These are phyloP conservation scores for Primulina tabacum DNA, from an alignment of 257 asterid genomes.

Conservation along the genomic window DNA sequence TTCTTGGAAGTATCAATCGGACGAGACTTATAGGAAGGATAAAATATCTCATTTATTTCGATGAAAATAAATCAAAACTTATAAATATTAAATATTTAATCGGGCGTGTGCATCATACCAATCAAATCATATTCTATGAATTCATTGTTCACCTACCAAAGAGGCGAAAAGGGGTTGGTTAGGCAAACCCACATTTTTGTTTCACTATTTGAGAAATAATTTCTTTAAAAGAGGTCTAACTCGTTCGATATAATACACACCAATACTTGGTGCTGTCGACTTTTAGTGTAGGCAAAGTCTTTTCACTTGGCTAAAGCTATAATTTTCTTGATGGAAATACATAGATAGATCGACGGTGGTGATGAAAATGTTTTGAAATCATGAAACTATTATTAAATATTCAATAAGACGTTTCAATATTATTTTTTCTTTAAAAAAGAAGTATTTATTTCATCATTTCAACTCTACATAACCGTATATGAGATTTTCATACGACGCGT, in stretches of 20 bases:
- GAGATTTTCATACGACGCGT: neutral
- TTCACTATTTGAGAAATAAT: conserved; percentile 25
- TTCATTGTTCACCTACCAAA: neutral
- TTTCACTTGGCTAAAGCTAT: conserved; percentile 32
- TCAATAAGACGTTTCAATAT: conserved; percentile 30
- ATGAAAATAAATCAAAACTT: no score
- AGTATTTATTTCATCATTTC: conserved; percentile 20
- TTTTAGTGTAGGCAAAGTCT: conserved; percentile 37
- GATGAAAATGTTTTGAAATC: conserved; percentile 26
- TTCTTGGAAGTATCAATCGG: no score
- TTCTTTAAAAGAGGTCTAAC: conserved; percentile 25
- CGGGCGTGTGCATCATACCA: no score
- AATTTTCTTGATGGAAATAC: conserved; percentile 28
- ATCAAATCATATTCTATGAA: neutral
- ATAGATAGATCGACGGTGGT: conserved; percentile 17
- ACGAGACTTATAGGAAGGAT: neutral
- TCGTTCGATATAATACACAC: conserved; percentile 37
- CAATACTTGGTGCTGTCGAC: conserved; percentile 30
- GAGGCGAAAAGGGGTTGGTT: neutral
- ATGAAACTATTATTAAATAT: conserved; percentile 32
- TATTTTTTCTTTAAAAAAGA: conserved; percentile 28
- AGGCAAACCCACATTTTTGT: conserved; percentile 23
- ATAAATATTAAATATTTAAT: no score
- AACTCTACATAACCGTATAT: no score
- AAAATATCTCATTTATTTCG: neutral